Base-by-base conservation (phyloP, 2,329 filamentous ascomycete species). In the Aureobasidium musti region DNA sequence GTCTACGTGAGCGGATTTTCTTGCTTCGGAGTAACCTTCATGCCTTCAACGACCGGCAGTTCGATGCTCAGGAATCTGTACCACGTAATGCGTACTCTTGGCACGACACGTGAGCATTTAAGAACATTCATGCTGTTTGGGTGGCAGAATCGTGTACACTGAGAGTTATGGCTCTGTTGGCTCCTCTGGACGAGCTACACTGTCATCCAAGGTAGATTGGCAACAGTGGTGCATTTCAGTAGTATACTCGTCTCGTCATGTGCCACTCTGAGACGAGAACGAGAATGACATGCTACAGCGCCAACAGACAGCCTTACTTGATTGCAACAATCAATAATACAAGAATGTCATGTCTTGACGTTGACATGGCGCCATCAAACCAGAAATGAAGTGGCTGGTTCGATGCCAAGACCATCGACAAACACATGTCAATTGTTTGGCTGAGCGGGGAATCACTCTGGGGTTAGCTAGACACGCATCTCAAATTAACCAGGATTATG, bases 331-430 rank as follows among this genome's bases (percentile, higher is more conserved):
- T 11, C 35, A 39, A 39, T 45, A 11, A 39, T 26, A 43, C 54
- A 19, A 39, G 26, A 21, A 45, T n/a, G 21, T 59, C 39, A 26
- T 59, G 23, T 23, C 21, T 59, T 45, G 54, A 59, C 54, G 54
- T 59, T 45, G 54, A 30, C 54, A 45, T 45, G 54, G 54, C 39
- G 54, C 54, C 39, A 59, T 59, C n/a, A 30, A 59, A 59, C 54
- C 54, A 45, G 39, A 45, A 59, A 57, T 43, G 37, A 43, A 30
- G 54, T 59, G 54, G 54, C 54, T 59, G 54, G 54, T 30, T 14
- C 17, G 8, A 57, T 59, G 54, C 54, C 54, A 59, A 59, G 54
- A 41, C 17, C n/a, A 41, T 59, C 8, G 21, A 45, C 35, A 30
- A 21, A 59, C 13, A 41, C 37, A 45, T 33, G 54, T 59, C 54